Evolutionary conservation across 768 basidiomycete species (phyloP).

Genomic region (Pleurotus giganteus): DNA sequence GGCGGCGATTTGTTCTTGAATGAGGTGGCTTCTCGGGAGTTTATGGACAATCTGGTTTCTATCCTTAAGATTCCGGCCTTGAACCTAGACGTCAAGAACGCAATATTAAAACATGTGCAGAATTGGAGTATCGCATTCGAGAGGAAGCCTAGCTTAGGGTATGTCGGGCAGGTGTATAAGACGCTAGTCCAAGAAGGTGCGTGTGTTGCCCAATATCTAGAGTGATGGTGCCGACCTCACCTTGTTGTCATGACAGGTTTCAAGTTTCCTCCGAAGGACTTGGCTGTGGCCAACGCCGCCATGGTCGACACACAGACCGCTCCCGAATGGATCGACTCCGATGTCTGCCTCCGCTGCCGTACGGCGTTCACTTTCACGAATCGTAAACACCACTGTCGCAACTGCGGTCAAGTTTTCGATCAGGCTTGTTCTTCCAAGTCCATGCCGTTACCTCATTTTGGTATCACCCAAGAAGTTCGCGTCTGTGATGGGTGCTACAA

Average conservation of each 20-base stretch:
- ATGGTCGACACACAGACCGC: conserved; percentile 92
- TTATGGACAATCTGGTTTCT: conserved; percentile 90
- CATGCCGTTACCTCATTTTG: conserved; percentile 87
- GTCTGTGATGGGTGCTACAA: conserved; percentile 89
- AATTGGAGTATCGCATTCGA: conserved; percentile 93
- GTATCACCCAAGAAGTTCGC: conserved; percentile 87
- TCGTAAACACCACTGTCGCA: conserved; percentile 96
- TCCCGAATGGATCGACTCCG: conserved; percentile 97
- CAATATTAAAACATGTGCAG: conserved; percentile 78
- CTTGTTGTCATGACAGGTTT: conserved; percentile 48
- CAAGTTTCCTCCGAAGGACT: conserved; percentile 81
- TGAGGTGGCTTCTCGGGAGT: conserved; percentile 86
- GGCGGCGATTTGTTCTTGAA: conserved; percentile 88
- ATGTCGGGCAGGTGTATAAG: conserved; percentile 80
- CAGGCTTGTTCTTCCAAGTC: conserved; percentile 86
- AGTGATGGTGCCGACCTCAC: neutral
- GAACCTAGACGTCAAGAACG: conserved; percentile 81
- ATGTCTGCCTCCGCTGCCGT: conserved; percentile 91
- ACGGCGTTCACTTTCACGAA: conserved; percentile 92
- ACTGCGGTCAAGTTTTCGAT: conserved; percentile 97
- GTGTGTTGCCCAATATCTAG: conserved; percentile 14
- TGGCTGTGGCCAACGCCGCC: conserved; percentile 64
- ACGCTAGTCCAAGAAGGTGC: conserved; percentile 72
- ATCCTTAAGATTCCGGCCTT: conserved; percentile 76
- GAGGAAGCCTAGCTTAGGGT: conserved; percentile 68